Evolutionary conservation across 2,329 filamentous ascomycete genomes (phyloP), one percentile per base, ranked within the genome.

Genomic region (Aspergillus hortae): DNA sequence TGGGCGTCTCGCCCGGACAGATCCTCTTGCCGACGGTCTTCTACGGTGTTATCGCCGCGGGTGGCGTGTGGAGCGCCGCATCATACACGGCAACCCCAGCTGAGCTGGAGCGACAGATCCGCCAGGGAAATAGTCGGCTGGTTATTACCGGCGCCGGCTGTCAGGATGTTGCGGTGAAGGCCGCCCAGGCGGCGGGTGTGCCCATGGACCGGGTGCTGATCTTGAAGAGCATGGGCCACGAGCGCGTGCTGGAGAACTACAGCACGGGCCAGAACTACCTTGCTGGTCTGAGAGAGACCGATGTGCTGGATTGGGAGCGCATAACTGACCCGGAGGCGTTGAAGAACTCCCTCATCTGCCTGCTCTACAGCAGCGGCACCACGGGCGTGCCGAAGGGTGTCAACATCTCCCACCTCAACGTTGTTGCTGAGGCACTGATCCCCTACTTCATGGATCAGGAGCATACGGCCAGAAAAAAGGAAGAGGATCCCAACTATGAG

Each of bases 341-440:
- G 21, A 46, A 52, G 44, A 46, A 54, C n/a, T 54, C 52, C 14
- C 46, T 56, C 12, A 56, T 56, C 32, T 56, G 54, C 25, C 23
- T 56, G 27, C 67, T 69, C 12, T 82, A 80, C 61, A 81, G 75
- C 56, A 79, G 75, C 41, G 81, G 81, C 0, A 84, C 81, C 0
- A 83, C 81, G 0, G 80, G 80, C 1, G 63, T 82, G 3, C 81
- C 82, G 0, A 85, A 85, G 60, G 80, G 79, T 0, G 77, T 80
- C n/a, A 74, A 76, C 58, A 69, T 84, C 40, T 77, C 78, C 0
- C 83, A 86, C 59, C 67, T 72, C 51, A 83, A 83, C 56, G 70
- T 82, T 27, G 72, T 80, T 23, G 76, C 80, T 0, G 75, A 81
- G 58, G 32, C 41, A 30, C 42, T 46, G 38, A 49, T 54, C 41